Percentiles rank a stretch among this genome's conserved stretches.
These are phyloP conservation scores for Malassezia sympodialis DNA, from an alignment of 1,284 basidiomycete genomes.

Conservation along the genomic window DNA sequence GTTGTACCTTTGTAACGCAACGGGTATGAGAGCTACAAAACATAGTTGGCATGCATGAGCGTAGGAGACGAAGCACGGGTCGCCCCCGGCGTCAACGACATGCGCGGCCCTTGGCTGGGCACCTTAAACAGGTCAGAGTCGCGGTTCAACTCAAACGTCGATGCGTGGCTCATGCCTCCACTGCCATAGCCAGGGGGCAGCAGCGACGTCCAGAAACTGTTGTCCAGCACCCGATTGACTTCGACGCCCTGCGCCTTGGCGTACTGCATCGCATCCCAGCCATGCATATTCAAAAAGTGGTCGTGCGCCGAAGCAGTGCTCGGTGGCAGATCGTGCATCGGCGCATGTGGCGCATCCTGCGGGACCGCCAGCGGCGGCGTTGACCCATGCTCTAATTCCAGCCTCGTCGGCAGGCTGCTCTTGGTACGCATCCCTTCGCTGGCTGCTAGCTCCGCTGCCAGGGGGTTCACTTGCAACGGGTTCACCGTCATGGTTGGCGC, in stretches of 20 bases:
- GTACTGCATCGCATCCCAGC: conserved; percentile 19
- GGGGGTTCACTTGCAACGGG: conserved; percentile 12
- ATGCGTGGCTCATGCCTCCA: background rate
- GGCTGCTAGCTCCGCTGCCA: conserved; percentile 11
- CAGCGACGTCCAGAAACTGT: conserved; percentile 18
- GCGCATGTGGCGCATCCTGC: background rate
- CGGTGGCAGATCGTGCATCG: background rate
- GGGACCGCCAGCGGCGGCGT: background rate
- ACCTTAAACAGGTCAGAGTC: conserved; percentile 9
- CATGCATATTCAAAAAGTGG: background rate
- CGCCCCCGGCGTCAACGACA: conserved; percentile 17
- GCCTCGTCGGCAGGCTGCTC: background rate
- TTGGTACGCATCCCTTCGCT: conserved; percentile 1
- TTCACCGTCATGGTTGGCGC: conserved; percentile 16
- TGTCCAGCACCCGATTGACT: conserved; percentile 18
- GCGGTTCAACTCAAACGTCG: conserved; percentile 3
- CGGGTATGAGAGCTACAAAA: background rate
- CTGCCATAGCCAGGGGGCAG: conserved; percentile 17
- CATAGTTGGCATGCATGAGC: conserved; percentile 6
- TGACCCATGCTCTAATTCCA: conserved; percentile 4
- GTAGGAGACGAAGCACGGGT: conserved; percentile 19
- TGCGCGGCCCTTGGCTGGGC: background rate
- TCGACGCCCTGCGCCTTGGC: conserved; percentile 20
- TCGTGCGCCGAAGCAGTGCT: background rate
- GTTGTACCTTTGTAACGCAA: conserved; percentile 9